Conservation (phyloP, 2,329 filamentous ascomycete species). For the Epichloe brachyelytri region DNA sequence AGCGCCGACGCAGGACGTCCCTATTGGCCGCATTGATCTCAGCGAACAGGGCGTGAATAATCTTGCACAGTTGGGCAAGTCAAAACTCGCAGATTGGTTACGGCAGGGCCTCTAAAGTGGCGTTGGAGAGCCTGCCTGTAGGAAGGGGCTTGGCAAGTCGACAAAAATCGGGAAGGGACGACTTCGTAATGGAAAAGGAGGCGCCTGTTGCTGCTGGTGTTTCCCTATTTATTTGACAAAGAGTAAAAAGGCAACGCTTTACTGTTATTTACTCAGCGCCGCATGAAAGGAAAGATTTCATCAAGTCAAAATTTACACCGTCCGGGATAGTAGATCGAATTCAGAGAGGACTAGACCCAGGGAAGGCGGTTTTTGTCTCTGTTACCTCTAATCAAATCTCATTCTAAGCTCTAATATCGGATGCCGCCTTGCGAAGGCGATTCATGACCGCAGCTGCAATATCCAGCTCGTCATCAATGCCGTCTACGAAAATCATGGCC, state of each 20-base stretch:
- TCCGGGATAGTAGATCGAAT: background rate
- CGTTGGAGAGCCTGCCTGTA: background rate
- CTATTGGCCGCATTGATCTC: slow-evolving; percentile 86
- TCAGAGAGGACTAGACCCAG: background rate
- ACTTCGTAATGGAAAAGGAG: background rate
- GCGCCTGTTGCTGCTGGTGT: background rate
- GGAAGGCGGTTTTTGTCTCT: background rate
- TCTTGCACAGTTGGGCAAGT: slow-evolving; percentile 84
- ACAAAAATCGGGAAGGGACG: background rate
- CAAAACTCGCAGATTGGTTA: slow-evolving; percentile 80
- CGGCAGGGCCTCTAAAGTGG: slow-evolving; percentile 58
- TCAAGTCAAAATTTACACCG: background rate
- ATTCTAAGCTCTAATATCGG: slow-evolving; percentile 39
- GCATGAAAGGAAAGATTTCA: slow-evolving; percentile 12
- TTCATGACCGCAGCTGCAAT: slow-evolving; percentile 84
- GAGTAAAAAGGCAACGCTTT: background rate
- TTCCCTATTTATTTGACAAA: background rate
- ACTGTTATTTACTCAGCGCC: slow-evolving; percentile 10
- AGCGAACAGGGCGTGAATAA: slow-evolving; percentile 94
- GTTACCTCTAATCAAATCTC: background rate
- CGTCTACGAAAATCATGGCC: slow-evolving; percentile 82
- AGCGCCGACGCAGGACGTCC: slow-evolving; percentile 81
- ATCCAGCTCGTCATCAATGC: slow-evolving; percentile 65
- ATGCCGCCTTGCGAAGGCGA: slow-evolving; percentile 64
- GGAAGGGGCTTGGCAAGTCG: background rate